Evolutionary conservation across 73 alveolate species (phyloP), one percentile per base, ranked within the genome.

Genomic region (Stentor coeruleus): DNA sequence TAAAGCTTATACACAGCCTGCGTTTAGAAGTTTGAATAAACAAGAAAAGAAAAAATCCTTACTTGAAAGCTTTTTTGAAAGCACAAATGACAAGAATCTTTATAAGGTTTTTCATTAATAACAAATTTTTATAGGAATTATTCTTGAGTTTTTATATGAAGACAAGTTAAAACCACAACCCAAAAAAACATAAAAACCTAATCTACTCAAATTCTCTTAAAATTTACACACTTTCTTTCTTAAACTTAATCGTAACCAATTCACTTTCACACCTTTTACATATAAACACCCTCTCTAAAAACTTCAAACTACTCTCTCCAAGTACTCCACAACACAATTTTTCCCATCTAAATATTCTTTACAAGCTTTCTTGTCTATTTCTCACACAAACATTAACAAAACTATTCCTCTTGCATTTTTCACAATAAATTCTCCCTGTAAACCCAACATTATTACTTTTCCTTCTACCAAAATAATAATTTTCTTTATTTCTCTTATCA

Each of bases 11-110:
- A 20, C n/a, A 20, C 79, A 0, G 14, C n/a, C n/a, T 28, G 37
- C 1, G n/a, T 28, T 20, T 14, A 20, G 37, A 66, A 66, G 79
- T 49, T 20, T 49, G 6, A 20, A 37, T 0, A 66, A 66, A 2
- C 20, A 66, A 31, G 79, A 33, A 66, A 26, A 66, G 39, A 66
- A 66, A 66, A 66, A 66, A 66, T 66, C 79, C n/a, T 33, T 66
- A 15, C n/a, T 66, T 66, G 79, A 66, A 37, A 20, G 40, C 1
- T 66, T 66, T 66, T 66, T 66, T 66, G 79, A 66, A 66, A 15
- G 42, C 2, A 20, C 79, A 28, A 20, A 2, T 26, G 79, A 31
- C 1, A 20, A 20, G 37, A 26, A 26, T 26, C 39, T 66, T 20
- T 66, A 66, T 66, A 66, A 66, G n/a, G 11, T 66, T 20, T 66